phyloP scores from a whole-genome alignment of 2,329 filamentous ascomycete species.

The Teratosphaeria destructans region DNA sequence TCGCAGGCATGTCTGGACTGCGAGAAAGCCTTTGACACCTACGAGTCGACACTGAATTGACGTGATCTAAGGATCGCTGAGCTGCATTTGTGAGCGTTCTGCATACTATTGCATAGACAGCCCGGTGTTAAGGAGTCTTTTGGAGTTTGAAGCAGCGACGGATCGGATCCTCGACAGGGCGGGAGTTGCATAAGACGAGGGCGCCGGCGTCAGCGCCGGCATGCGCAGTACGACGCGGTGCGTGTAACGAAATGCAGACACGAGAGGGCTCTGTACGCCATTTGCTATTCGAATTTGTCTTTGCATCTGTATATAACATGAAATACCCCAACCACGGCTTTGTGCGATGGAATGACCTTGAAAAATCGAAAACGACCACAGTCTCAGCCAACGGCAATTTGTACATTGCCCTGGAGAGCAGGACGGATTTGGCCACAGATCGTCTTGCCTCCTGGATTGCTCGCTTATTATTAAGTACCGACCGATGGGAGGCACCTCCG shows the following conservation, averaged over 20 bases:
- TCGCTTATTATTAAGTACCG: not conserved
- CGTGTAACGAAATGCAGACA: not conserved
- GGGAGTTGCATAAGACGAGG: not conserved
- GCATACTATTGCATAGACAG: not conserved
- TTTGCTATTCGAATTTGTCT: not conserved
- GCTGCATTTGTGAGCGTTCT: not conserved
- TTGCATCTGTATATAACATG: not conserved
- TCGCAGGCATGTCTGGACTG: slow-evolving; percentile 38
- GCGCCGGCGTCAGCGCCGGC: not conserved
- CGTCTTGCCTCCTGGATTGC: not conserved
- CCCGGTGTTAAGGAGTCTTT: not conserved
- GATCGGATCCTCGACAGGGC: not conserved
- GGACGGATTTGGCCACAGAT: not conserved
- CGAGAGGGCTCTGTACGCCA: not conserved
- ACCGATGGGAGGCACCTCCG: not conserved
- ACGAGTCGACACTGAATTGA: not conserved
- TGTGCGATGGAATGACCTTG: not conserved
- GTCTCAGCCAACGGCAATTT: not conserved
- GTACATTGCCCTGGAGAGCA: not conserved
- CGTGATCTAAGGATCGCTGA: not conserved
- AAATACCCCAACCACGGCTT: not conserved
- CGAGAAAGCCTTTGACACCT: slow-evolving; percentile 27
- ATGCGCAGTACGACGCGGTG: not conserved
- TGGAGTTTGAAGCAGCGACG: not conserved
- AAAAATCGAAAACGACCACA: not conserved